Conservation (phyloP, 257 asterid species). For the Buddleja alternifolia region DNA sequence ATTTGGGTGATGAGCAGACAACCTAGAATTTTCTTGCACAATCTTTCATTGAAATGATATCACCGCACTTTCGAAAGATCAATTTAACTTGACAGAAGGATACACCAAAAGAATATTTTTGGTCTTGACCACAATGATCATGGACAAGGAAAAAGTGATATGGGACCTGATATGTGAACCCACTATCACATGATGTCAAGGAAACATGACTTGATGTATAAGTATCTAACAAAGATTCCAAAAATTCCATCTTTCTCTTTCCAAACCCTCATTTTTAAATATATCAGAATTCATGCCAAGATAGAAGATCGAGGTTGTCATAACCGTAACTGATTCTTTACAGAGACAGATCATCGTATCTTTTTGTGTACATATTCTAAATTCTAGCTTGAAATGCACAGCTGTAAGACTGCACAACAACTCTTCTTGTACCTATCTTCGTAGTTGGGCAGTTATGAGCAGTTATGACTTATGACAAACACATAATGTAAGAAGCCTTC, state of each 20-base stretch:
- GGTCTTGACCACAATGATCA: constrained; percentile 1
- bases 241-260: neutral
- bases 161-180: neutral
- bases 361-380: constrained; percentile 5
- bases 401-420: constrained; percentile 15
- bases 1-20: constrained; percentile 17
- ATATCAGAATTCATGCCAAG: constrained; percentile 3
- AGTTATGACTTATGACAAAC: neutral
- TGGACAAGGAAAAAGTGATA: neutral
- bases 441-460: neutral
- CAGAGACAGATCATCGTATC: neutral
- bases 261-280: neutral
- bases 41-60: constrained; percentile 5
- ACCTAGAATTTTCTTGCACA: neutral
- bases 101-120: constrained; percentile 15
- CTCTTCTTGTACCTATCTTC: neutral
- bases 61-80: constrained; percentile 16
- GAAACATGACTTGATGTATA: constrained; percentile 3
- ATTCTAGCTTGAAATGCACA: constrained; percentile 17
- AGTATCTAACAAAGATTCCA: constrained; percentile 5
- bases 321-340: neutral
- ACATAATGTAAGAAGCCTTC: constrained; percentile 7
- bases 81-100: constrained; percentile 16
- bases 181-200: constrained; percentile 1
- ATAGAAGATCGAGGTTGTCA: constrained; percentile 11